Percentiles rank a stretch among this genome's conserved stretches.
phyloP scores from a whole-genome alignment of 2,329 filamentous ascomycete genomes.

The Lasiodiplodia theobromae region DNA sequence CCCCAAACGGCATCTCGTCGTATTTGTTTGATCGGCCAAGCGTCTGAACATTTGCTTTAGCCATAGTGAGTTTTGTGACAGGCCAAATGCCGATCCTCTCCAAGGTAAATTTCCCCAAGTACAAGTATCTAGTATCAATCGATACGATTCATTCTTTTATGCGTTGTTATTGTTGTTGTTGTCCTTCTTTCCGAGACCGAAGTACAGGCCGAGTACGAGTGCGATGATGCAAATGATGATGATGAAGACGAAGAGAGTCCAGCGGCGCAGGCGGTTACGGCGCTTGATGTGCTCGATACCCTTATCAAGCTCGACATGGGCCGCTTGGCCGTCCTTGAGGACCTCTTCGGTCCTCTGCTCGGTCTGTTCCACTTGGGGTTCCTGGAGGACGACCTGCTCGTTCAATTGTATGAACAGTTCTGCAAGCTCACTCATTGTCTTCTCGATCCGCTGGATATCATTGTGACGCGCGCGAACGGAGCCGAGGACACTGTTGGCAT shows the following conservation, averaged over 20 bases:
- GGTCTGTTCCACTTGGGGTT: conserved; percentile 66
- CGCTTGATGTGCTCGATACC: conserved; percentile 72
- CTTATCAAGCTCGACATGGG: conserved; percentile 72
- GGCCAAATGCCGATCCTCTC: background rate
- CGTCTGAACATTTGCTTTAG: background rate
- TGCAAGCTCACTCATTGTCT: conserved; percentile 73
- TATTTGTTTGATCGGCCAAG: background rate
- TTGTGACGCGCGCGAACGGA: conserved; percentile 83
- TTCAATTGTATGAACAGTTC: conserved; percentile 77
- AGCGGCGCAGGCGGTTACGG: conserved; percentile 82
- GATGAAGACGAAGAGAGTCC: conserved; percentile 68
- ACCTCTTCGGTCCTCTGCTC: conserved; percentile 73
- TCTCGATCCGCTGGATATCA: conserved; percentile 81
- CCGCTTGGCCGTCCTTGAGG: conserved; percentile 70
- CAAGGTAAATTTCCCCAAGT: background rate
- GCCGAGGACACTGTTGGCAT: conserved; percentile 75
- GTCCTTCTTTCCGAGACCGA: conserved; percentile 45
- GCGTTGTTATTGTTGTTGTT: conserved; percentile 26
- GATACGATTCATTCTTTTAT: background rate
- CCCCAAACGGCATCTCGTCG: background rate
- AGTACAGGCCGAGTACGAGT: conserved; percentile 57
- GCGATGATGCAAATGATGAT: conserved; percentile 58
- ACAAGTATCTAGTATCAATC: background rate
- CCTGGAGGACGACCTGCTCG: conserved; percentile 76
- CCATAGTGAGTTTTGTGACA: background rate